Conservation (phyloP, 2,329 filamentous ascomycete species). For the Colletotrichum coccodes region DNA sequence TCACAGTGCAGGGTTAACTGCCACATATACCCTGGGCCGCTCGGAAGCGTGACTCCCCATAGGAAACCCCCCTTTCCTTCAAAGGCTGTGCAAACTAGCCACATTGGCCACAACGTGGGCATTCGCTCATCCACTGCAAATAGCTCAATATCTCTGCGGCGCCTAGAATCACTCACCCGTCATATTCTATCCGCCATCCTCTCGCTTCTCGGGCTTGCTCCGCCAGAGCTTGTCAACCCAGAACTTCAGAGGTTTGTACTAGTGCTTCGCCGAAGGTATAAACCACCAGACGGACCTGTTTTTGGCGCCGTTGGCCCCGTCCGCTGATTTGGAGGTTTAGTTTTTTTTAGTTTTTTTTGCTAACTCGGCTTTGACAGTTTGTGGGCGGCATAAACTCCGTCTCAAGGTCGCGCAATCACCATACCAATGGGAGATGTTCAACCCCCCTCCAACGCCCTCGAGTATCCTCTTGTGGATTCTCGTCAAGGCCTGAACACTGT, state of each 20-base stretch:
- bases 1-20: slow-evolving; percentile 28
- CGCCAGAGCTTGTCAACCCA: slow-evolving; percentile 4
- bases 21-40: slow-evolving; percentile 30
- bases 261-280: slow-evolving; percentile 31
- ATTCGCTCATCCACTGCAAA: slow-evolving; percentile 31
- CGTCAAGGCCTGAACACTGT: slow-evolving; percentile 26
- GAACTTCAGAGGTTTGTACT: slow-evolving; percentile 16
- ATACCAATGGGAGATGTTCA: slow-evolving; percentile 48
- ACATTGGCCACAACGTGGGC: slow-evolving; percentile 30
- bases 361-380: slow-evolving; percentile 18
- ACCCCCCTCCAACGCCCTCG: slow-evolving; percentile 35
- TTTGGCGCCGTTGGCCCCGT: slow-evolving; percentile 13
- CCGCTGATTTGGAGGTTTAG: background rate
- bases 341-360: too few species aligned
- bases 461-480: slow-evolving; percentile 33
- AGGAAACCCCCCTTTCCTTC: slow-evolving; percentile 7
- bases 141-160: slow-evolving; percentile 33
- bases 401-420: slow-evolving; percentile 1
- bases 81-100: slow-evolving; percentile 34
- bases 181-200: slow-evolving; percentile 13
- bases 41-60: slow-evolving; percentile 27
- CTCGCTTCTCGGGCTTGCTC: slow-evolving; percentile 13
- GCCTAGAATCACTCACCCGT: slow-evolving; percentile 27
- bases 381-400: slow-evolving; percentile 28
- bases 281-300: slow-evolving; percentile 12